These are phyloP conservation scores for Talaromyces ruber DNA, from an alignment of 495 filamentous ascomycete genomes.

Conservation along the genomic window DNA sequence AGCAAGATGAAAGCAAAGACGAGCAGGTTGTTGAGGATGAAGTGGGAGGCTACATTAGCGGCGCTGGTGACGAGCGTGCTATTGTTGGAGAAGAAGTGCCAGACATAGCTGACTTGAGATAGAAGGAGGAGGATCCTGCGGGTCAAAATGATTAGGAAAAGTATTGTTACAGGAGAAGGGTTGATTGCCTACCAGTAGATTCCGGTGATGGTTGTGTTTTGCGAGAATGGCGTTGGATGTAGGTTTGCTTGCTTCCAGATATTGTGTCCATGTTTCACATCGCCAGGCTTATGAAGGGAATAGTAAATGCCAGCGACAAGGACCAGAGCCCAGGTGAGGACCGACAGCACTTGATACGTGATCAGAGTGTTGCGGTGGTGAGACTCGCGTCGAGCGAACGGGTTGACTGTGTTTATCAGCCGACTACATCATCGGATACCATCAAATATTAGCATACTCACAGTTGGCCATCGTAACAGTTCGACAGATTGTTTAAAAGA, in stretches of 20 bases:
- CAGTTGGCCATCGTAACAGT: conserved; percentile 1
- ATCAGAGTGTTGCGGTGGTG: conserved; percentile 42
- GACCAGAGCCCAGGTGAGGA: conserved; percentile 63
- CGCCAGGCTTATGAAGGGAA: conserved; percentile 49
- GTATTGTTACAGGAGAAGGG: too few relatives aligned
- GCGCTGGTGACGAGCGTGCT: conserved; percentile 53
- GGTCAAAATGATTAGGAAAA: neutral
- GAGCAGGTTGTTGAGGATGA: conserved; percentile 77
- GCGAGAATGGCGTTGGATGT: conserved; percentile 63
- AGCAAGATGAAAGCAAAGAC: conserved; percentile 72
- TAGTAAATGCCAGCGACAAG: conserved; percentile 64
- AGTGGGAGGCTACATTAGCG: conserved; percentile 70
- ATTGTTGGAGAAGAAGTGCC: conserved; percentile 63
- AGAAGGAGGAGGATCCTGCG: conserved; percentile 66
- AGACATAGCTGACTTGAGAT: conserved; percentile 66
- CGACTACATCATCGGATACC: neutral
- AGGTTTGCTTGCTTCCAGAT: conserved; percentile 64
- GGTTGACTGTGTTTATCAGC: conserved; percentile 41
- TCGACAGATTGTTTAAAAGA: neutral
- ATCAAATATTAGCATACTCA: neutral
- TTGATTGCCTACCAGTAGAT: conserved; percentile 63
- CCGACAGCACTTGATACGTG: conserved; percentile 59
- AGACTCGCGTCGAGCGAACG: conserved; percentile 55
- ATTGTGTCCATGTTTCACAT: conserved; percentile 43
- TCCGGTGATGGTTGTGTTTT: conserved; percentile 58